These are phyloP conservation scores for Yamadazyma paraphyllophila DNA, from an alignment of 805 yeast genomes.

Conservation along the genomic window DNA sequence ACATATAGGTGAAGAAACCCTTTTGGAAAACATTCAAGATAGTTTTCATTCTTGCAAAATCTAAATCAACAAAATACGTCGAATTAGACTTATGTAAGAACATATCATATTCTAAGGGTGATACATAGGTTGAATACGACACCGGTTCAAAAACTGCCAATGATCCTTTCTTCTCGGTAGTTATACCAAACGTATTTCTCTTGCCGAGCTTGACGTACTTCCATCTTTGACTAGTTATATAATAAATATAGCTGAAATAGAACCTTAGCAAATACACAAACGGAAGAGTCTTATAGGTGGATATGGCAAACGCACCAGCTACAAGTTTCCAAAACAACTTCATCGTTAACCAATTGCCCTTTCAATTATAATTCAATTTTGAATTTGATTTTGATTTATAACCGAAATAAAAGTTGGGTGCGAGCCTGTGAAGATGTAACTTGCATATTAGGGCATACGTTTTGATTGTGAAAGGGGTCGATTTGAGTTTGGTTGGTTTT, in stretches of 20 bases:
- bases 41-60: conserved; percentile 68
- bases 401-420: conserved; percentile 2
- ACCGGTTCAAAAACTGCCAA: conserved; percentile 44
- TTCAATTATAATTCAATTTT: too few species aligned
- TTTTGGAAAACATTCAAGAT: conserved; percentile 57
- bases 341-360: background rate
- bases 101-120: conserved; percentile 80
- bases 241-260: conserved; percentile 44
- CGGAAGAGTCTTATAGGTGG: conserved; percentile 66
- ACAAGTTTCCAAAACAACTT: conserved; percentile 3
- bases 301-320: conserved; percentile 20
- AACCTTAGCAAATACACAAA: conserved; percentile 64
- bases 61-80: conserved; percentile 79
- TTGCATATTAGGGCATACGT: too few species aligned
- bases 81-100: conserved; percentile 86
- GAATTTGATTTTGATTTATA: background rate
- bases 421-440: background rate
- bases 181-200: conserved; percentile 33
- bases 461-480: too few species aligned
- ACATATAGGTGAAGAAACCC: conserved; percentile 46
- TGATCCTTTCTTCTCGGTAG: conserved; percentile 18
- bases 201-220: conserved; percentile 19
- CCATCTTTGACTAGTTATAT: conserved; percentile 37
- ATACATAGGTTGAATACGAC: conserved; percentile 52
- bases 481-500: too few species aligned